Conservation (phyloP, 805 yeast genomes). For the Saccharomycopsis selenospora region DNA sequence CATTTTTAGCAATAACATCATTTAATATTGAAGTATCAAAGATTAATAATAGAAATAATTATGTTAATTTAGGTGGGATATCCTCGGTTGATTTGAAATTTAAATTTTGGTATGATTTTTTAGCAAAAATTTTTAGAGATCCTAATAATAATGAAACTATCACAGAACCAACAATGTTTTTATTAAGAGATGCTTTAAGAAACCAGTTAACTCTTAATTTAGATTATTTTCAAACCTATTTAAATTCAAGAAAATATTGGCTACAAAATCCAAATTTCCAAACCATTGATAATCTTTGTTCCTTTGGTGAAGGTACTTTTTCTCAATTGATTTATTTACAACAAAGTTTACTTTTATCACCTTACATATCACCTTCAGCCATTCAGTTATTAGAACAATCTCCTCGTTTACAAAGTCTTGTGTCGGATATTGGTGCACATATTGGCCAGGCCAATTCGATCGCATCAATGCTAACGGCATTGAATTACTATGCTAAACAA, state of each 20-base stretch:
- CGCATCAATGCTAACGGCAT: constrained; percentile 54
- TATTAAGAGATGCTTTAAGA: constrained; percentile 46
- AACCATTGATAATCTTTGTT: constrained; percentile 51
- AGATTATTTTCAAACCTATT: constrained; percentile 48
- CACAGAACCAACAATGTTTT: constrained; percentile 59
- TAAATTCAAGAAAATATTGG: constrained; percentile 52
- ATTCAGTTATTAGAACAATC: constrained; percentile 42
- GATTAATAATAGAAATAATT: constrained; percentile 34
- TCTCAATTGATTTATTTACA: constrained; percentile 67
- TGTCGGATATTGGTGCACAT: constrained; percentile 66
- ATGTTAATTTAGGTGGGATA: constrained; percentile 22
- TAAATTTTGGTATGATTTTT: constrained; percentile 65
- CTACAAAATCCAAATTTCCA: constrained; percentile 40
- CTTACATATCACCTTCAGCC: constrained; percentile 49
- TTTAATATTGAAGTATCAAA: constrained; percentile 58
- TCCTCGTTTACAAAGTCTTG: constrained; percentile 34
- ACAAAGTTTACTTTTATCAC: constrained; percentile 53
- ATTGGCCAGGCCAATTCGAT: constrained; percentile 76
- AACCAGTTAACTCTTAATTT: constrained; percentile 46
- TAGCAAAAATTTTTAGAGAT: constrained; percentile 39
- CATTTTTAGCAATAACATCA: constrained; percentile 56
- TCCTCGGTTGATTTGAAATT: constrained; percentile 40
- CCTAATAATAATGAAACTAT: constrained; percentile 32
- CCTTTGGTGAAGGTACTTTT: constrained; percentile 72
- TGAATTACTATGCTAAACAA: constrained; percentile 48